Conservation (phyloP, 2,329 filamentous ascomycete genomes). For the Botryotinia narcissicola region DNA sequence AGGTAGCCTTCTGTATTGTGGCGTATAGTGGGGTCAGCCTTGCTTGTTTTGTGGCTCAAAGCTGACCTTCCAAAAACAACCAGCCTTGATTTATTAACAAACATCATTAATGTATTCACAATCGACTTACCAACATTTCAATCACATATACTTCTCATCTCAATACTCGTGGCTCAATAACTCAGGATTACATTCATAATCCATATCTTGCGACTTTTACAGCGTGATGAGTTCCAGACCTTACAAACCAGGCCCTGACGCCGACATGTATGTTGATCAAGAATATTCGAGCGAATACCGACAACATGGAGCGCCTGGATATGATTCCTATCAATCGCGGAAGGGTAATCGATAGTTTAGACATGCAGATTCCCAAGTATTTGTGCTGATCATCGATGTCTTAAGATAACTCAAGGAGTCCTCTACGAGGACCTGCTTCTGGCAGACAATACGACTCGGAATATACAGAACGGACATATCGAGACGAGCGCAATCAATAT, state of each 20-base stretch:
- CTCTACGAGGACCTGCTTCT: conserved; percentile 31
- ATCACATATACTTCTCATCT: background rate
- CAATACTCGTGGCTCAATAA: background rate
- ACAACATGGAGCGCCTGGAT: conserved; percentile 27
- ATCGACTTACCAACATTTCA: background rate
- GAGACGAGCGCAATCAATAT: conserved; percentile 37
- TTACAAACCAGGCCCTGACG: conserved; percentile 25
- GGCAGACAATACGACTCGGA: conserved; percentile 26
- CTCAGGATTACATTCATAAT: background rate
- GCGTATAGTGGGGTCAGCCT: conserved; percentile 2
- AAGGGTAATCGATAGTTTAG: conserved; percentile 40
- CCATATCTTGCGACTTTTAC: background rate
- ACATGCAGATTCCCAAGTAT: conserved; percentile 32
- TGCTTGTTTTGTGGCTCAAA: background rate
- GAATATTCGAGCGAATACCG: conserved; percentile 30
- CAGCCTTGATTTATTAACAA: conserved; percentile 4
- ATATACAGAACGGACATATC: conserved; percentile 30
- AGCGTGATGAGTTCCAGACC: conserved; percentile 16
- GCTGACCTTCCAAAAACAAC: background rate
- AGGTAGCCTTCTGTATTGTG: too few relatives aligned
- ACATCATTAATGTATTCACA: background rate
- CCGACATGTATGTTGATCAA: conserved; percentile 48
- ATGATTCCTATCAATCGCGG: conserved; percentile 37
- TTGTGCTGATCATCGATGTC: conserved; percentile 39
- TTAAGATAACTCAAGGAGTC: conserved; percentile 38